Evolutionary conservation across 78 protist genomes (phyloP).

Genomic region (Protostelium mycophagum): DNA sequence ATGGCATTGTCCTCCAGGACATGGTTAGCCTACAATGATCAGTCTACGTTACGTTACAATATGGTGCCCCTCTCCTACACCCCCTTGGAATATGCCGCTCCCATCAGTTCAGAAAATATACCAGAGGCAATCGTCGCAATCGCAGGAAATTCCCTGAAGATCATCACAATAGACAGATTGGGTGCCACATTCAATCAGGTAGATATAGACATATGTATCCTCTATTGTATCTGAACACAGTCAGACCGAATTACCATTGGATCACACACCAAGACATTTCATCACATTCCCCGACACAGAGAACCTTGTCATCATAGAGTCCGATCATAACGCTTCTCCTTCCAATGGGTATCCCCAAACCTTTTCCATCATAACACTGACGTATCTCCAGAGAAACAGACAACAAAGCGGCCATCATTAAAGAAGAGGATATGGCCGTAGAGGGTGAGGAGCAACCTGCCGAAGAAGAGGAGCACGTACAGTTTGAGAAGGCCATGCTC

Average conservation of each 20-base stretch:
- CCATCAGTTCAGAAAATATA: slow-evolving; percentile 84
- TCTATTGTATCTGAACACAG: not conserved
- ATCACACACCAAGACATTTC: slow-evolving; percentile 80
- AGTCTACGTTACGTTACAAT: slow-evolving; percentile 2
- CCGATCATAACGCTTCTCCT: slow-evolving; percentile 72
- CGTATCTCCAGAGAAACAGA: slow-evolving; percentile 5
- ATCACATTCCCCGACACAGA: slow-evolving; percentile 50
- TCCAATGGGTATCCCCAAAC: no score
- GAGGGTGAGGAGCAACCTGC: not conserved
- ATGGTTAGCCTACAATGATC: slow-evolving; percentile 80
- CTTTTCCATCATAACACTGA: no score
- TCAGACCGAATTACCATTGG: slow-evolving; percentile 28
- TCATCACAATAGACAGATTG: slow-evolving; percentile 71
- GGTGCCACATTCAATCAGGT: slow-evolving; percentile 82
- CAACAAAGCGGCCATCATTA: slow-evolving; percentile 19
- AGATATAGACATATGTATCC: not conserved
- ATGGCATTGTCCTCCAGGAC: slow-evolving; percentile 85
- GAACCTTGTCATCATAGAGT: slow-evolving; percentile 64
- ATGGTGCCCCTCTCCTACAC: slow-evolving; percentile 76
- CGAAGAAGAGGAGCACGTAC: slow-evolving; percentile 23
- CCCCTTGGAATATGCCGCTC: slow-evolving; percentile 78
- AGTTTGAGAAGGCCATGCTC: slow-evolving; percentile 18
- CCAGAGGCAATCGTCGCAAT: slow-evolving; percentile 92
- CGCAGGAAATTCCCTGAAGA: slow-evolving; percentile 68
- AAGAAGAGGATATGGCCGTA: slow-evolving; percentile 24